A percentile compares a stretch with the other conserved stretches of the same genome.
Conservation (phyloP, 2,329 filamentous ascomycete species). For the Whalleya microplaca region DNA sequence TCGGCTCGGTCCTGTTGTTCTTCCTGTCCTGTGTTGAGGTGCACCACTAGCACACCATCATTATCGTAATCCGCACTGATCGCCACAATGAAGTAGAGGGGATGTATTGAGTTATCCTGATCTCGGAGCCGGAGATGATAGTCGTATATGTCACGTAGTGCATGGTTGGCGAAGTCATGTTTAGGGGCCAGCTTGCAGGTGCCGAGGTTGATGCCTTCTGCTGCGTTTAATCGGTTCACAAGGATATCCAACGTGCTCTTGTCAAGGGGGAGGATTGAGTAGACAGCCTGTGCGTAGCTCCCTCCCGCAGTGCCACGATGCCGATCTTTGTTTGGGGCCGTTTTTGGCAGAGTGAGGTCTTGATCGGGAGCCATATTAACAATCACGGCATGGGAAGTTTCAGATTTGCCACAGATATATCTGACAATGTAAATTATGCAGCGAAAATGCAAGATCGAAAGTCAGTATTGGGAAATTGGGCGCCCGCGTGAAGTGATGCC, state of each 20-base stretch:
- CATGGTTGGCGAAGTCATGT: constrained; percentile 1
- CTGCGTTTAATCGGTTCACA: neutral
- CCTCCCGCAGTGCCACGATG: neutral
- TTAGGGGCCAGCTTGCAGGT: constrained; percentile 1
- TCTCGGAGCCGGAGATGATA: constrained; percentile 4
- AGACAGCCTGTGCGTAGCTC: constrained; percentile 1
- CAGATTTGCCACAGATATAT: no score
- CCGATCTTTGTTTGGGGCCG: constrained; percentile 3
- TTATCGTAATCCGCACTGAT: neutral
- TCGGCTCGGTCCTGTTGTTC: neutral
- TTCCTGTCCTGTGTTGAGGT: neutral
- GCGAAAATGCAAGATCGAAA: no score
- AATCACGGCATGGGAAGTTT: no score
- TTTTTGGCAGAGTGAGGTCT: constrained; percentile 1
- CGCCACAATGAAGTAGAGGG: constrained; percentile 8
- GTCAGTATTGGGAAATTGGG: no score
- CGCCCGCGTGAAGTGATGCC: no score
- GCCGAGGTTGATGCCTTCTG: neutral
- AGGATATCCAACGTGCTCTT: neutral
- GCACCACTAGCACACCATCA: neutral
- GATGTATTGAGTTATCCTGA: constrained; percentile 1
- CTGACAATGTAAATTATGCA: no score
- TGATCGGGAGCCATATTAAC: neutral
- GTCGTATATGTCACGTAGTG: constrained; percentile 2
- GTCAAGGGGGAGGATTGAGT: constrained; percentile 3